These are phyloP conservation scores for grape (Vitis vinifera) DNA, from an alignment of 164 flowering plant genomes.

Conservation along the genomic window ASM3070453v1 NC_081816.1:19032501-19033000, in stretches of 20 bases:
- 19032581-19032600: too few species aligned
- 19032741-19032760: constrained; percentile 50
- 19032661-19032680: neutral
- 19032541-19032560: too few species aligned
- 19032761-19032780: constrained; percentile 56
- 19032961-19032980: too few species aligned
- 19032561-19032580: too few species aligned
- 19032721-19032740: constrained; percentile 50
- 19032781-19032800: constrained; percentile 67
- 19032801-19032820: constrained; percentile 27
- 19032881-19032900: neutral
- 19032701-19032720: neutral
- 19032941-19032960: too few species aligned
- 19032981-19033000: neutral
- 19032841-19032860: neutral
- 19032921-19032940: neutral
- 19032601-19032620: too few species aligned
- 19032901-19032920: too few species aligned
- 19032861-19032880: neutral
- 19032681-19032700: neutral
- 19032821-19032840: constrained; percentile 23
- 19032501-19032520: too few species aligned
- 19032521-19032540: too few species aligned
- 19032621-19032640: too few species aligned
- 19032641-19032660: too few species aligned